phyloP scores from a whole-genome alignment of 23 red algal species.

The Gracilaria vermiculophylla region DNA sequence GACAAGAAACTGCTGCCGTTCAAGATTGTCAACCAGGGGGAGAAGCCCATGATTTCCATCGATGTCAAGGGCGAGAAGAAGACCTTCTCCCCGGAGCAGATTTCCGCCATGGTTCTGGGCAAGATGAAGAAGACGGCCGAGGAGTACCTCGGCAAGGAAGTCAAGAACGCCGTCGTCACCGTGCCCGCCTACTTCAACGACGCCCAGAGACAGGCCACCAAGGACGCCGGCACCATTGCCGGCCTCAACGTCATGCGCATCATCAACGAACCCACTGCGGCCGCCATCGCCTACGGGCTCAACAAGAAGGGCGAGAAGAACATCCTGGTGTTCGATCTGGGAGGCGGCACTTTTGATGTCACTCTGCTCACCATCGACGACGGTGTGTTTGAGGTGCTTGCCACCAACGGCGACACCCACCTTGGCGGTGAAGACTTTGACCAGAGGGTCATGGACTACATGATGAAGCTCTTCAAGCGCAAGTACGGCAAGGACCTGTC shows the following conservation, averaged over 20 bases:
- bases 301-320: slow-evolving; percentile 99
- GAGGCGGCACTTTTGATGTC: slow-evolving; percentile 98
- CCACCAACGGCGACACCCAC: slow-evolving; percentile 98
- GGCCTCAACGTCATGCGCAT: slow-evolving; percentile 96
- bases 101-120: slow-evolving; percentile 95
- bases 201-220: slow-evolving; percentile 97
- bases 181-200: slow-evolving; percentile 99
- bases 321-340: slow-evolving; percentile 97
- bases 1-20: slow-evolving; percentile 95
- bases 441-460: slow-evolving; percentile 96
- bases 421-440: slow-evolving; percentile 99
- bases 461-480: slow-evolving; percentile 98
- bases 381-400: slow-evolving; percentile 95
- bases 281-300: slow-evolving; percentile 98
- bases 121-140: slow-evolving; percentile 99
- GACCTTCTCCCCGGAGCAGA: slow-evolving; percentile 92
- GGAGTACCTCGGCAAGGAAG: slow-evolving; percentile 93
- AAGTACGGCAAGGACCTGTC: slow-evolving; percentile 93
- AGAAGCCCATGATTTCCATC: slow-evolving; percentile 92
- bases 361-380: slow-evolving; percentile 98
- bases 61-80: slow-evolving; percentile 87
- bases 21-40: slow-evolving; percentile 92
- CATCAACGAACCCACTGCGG: slow-evolving; percentile 99
- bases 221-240: slow-evolving; percentile 97
- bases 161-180: slow-evolving; percentile 95